Conservation (phyloP, 2,329 filamentous ascomycete genomes). For the Xylariaceae sp. region DNA sequence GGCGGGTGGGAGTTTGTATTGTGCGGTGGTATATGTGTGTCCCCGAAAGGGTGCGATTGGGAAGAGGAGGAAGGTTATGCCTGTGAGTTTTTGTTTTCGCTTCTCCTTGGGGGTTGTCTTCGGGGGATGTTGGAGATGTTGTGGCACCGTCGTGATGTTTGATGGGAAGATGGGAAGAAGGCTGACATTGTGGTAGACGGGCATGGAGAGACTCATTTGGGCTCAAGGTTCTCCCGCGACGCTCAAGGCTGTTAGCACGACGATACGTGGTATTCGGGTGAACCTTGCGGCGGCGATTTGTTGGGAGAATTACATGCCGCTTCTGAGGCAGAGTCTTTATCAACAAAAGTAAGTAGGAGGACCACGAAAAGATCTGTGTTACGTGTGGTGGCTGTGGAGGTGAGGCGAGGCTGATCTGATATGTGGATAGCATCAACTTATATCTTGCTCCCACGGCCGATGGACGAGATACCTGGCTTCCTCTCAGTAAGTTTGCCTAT, state of each 20-base stretch:
- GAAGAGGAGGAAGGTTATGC: constrained; percentile 90
- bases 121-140: too few relatives aligned
- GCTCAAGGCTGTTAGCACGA: constrained; percentile 72
- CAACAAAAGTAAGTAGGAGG: constrained; percentile 58
- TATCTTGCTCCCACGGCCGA: constrained; percentile 91
- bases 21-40: constrained; percentile 76
- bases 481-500: constrained; percentile 14
- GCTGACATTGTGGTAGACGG: constrained; percentile 16
- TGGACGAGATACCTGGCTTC: constrained; percentile 74
- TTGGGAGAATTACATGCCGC: constrained; percentile 96
- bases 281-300: constrained; percentile 86
- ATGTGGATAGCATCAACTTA: constrained; percentile 59
- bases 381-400: neutral
- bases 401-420: neutral
- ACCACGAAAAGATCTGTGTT: neutral
- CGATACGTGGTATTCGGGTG: constrained; percentile 72
- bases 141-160: too few relatives aligned
- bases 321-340: constrained; percentile 80
- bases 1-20: constrained; percentile 79
- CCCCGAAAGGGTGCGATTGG: constrained; percentile 69
- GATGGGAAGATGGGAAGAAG: neutral
- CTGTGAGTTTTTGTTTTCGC: constrained; percentile 46
- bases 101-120: neutral
- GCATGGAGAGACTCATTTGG: constrained; percentile 78
- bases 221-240: constrained; percentile 78